Percentiles rank a stretch among this genome's conserved stretches.
Evolutionary conservation across 495 filamentous ascomycete species (phyloP).

Genomic region (Penicillium canariense): DNA sequence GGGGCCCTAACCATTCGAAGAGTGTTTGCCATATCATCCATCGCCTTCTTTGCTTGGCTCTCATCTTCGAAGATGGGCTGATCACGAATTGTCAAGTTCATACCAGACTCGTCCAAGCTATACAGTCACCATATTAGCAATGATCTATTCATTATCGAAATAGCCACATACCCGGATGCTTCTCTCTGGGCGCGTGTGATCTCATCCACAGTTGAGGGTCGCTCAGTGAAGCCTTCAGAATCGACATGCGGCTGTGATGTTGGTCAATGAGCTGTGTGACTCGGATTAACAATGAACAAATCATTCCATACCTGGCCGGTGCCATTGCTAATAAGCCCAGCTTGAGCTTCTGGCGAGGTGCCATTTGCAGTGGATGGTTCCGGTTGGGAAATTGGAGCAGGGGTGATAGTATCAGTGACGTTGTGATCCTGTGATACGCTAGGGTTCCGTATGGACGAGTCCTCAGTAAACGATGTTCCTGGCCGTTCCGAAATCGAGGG

Average conservation of each 20-base stretch:
- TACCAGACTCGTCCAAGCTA: conserved; percentile 65
- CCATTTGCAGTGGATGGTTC: conserved; percentile 32
- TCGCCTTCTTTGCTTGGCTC: conserved; percentile 78
- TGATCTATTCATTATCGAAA: neutral
- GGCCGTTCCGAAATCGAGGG: conserved; percentile 36
- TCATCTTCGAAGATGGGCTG: conserved; percentile 94
- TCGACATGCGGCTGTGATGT: conserved; percentile 46
- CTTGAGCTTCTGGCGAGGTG: conserved; percentile 15
- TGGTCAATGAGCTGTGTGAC: conserved; percentile 3
- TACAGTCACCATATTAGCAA: conserved; percentile 21
- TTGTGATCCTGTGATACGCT: conserved; percentile 33
- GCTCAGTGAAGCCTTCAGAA: conserved; percentile 66
- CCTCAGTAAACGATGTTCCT: conserved; percentile 36
- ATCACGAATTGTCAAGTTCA: conserved; percentile 89
- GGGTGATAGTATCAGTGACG: conserved; percentile 16
- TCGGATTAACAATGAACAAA: neutral
- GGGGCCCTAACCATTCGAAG: conserved; percentile 58
- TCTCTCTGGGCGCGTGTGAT: conserved; percentile 82
- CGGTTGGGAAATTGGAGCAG: conserved; percentile 24
- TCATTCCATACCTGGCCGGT: conserved; percentile 27
- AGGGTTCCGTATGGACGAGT: conserved; percentile 32
- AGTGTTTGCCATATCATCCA: conserved; percentile 89
- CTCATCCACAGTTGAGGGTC: conserved; percentile 66
- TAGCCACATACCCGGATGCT: conserved; percentile 55
- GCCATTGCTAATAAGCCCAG: conserved; percentile 21